Conservation (phyloP, 2,329 filamentous ascomycete genomes). For the Tolypocladium pustulatum region DNA sequence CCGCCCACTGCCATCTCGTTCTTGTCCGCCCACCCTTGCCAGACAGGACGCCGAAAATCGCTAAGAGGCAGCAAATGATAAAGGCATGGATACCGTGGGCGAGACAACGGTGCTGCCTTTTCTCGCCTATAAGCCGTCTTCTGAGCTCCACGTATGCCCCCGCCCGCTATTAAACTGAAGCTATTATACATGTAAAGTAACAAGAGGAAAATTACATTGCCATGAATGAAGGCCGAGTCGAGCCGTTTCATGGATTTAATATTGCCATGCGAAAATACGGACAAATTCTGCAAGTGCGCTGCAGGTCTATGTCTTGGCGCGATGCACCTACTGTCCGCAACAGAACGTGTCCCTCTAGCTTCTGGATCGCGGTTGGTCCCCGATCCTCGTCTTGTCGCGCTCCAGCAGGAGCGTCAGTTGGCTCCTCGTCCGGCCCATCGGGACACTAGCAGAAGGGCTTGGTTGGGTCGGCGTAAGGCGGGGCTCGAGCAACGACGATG, state of each 20-base stretch:
- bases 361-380: conserved; percentile 15
- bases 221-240: background rate
- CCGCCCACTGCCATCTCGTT: background rate
- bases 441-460: conserved; percentile 31
- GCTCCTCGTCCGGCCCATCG: conserved; percentile 48
- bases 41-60: background rate
- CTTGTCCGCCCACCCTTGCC: background rate
- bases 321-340: background rate
- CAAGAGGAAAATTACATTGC: background rate
- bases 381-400: conserved; percentile 32
- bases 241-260: background rate
- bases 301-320: background rate
- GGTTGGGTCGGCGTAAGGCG: conserved; percentile 40
- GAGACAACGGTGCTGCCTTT: background rate
- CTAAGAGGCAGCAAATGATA: background rate
- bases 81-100: background rate
- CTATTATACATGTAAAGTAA: background rate
- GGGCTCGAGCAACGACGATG: conserved; percentile 21
- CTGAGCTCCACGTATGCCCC: background rate
- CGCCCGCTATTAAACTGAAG: background rate
- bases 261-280: background rate
- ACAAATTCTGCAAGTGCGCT: background rate
- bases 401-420: conserved; percentile 48
- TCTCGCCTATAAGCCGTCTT: background rate
- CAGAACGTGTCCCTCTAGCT: conserved; percentile 7